Conservation (phyloP, 805 yeast genomes). For the Candida manassasensis region DNA sequence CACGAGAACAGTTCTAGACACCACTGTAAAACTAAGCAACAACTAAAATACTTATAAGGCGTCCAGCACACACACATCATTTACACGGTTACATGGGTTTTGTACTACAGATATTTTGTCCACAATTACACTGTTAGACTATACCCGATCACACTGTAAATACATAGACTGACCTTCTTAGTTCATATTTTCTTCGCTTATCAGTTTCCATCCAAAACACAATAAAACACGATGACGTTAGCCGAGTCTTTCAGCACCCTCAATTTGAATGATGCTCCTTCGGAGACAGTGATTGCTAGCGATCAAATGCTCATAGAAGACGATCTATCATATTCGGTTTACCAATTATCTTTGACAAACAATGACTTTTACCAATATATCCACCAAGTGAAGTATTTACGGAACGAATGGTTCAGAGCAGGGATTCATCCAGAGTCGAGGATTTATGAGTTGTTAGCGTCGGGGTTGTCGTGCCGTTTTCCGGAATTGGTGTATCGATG, state of each 20-base stretch:
- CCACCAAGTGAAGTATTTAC: not conserved
- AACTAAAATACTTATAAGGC: too few species aligned
- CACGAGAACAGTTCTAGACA: too few species aligned
- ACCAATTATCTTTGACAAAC: not conserved
- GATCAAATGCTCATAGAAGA: not conserved
- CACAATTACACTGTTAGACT: too few species aligned
- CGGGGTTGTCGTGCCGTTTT: not conserved
- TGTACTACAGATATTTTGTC: too few species aligned
- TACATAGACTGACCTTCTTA: too few species aligned
- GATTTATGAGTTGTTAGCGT: not conserved
- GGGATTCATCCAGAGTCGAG: not conserved
- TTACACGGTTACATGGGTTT: too few species aligned
- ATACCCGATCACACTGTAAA: too few species aligned
- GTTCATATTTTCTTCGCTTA: too few species aligned
- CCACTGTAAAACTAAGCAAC: too few species aligned
- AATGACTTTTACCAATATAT: conserved; percentile 1
- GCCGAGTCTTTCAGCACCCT: not conserved
- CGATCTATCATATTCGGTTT: not conserved
- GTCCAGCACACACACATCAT: too few species aligned
- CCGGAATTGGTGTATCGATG: conserved; percentile 1
- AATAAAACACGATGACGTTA: too few species aligned
- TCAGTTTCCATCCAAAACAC: too few species aligned
- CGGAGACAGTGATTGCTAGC: not conserved
- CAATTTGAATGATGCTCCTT: not conserved
- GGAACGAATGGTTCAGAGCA: conserved; percentile 2